A percentile compares a stretch with the other conserved stretches of the same genome.
phyloP scores from a whole-genome alignment of 768 basidiomycete genomes.

The Mrakia gelida region DNA sequence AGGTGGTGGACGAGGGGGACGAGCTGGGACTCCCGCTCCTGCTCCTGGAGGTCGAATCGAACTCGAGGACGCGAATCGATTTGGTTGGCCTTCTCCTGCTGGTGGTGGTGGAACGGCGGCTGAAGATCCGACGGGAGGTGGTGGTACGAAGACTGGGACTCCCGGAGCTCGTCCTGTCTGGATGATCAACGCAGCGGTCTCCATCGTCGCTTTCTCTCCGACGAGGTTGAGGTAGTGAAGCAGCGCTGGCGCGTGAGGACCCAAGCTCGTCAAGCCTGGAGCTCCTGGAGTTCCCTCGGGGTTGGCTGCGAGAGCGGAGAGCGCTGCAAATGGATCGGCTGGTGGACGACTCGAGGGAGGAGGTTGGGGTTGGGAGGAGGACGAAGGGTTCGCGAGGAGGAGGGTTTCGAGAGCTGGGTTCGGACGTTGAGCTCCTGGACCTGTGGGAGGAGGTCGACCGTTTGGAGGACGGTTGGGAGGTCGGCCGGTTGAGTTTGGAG shows the following conservation, averaged over 20 bases:
- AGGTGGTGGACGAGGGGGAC: background rate
- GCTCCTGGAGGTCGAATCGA: background rate
- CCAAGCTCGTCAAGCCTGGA: constrained; percentile 12
- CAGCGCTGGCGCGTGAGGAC: constrained; percentile 22
- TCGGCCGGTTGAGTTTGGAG: too few relatives aligned
- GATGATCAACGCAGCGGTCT: constrained; percentile 18
- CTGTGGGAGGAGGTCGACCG: constrained; percentile 4
- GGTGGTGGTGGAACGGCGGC: background rate
- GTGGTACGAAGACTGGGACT: background rate
- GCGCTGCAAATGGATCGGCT: constrained; percentile 14
- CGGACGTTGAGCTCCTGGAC: constrained; percentile 7
- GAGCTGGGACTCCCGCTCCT: background rate
- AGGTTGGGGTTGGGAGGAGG: background rate
- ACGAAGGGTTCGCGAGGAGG: background rate
- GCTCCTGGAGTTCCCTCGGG: constrained; percentile 5
- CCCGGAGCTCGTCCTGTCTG: constrained; percentile 16
- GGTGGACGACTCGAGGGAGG: constrained; percentile 9
- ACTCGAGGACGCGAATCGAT: background rate
- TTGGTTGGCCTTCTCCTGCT: too few relatives aligned
- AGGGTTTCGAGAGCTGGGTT: background rate
- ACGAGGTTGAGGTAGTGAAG: constrained; percentile 22
- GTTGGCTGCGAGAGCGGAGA: constrained; percentile 2
- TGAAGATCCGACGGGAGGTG: background rate
- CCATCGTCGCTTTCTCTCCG: constrained; percentile 24
- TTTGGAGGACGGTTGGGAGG: too few relatives aligned